Evolutionary conservation across 202 grass and related monocot species (phyloP), one percentile per base, ranked within the genome.

Genomic region (Digitaria exilis): DNA sequence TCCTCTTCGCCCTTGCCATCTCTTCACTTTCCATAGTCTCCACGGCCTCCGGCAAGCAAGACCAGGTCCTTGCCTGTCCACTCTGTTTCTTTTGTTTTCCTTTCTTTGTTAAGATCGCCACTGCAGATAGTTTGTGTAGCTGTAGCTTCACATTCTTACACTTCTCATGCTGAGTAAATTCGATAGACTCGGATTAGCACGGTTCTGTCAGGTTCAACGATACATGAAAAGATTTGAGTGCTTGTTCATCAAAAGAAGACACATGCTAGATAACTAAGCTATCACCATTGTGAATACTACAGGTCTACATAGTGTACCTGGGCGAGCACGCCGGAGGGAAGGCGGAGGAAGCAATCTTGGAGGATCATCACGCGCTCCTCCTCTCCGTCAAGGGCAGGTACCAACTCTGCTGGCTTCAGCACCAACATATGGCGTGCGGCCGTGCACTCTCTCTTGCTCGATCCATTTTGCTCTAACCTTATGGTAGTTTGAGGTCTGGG

Each of bases 261-360:
- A 1, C 35, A 18, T 14, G 56, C 26, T 18, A 19, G 5, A 29
- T 24, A 21, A 39, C 15, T 29, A 3, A 30, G 45, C 46, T 50
- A 2, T 75, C 2, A 2, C 31, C 50, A 58, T 50, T 75, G 12
- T 19, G 37, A 63, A 61, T 16, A 31, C 1, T 30, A 14, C 77
- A 98, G 96, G 93, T 93, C 11, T 95, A 94, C 46, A 81, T 98
- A 49, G 96, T 98, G 45, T 84, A 98, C 78, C 45, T 98, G 60
- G 90, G 92, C 30, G 87, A 84, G 75, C 87, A 95, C 63, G 68
- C 22, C 21, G 89, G 87, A 62, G 69, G 48, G 18, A 91, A 85
- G 77, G 59, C 73, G 52, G 71, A 66, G 32, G 79, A 84, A 85
- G 89, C 81, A 52, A 86, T 95, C 77, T 65, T 77, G 31, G 80